Percentiles rank a stretch among this genome's conserved stretches.
phyloP scores from a whole-genome alignment of 1,284 basidiomycete genomes.

The Fomitiporia mediterranea region DNA sequence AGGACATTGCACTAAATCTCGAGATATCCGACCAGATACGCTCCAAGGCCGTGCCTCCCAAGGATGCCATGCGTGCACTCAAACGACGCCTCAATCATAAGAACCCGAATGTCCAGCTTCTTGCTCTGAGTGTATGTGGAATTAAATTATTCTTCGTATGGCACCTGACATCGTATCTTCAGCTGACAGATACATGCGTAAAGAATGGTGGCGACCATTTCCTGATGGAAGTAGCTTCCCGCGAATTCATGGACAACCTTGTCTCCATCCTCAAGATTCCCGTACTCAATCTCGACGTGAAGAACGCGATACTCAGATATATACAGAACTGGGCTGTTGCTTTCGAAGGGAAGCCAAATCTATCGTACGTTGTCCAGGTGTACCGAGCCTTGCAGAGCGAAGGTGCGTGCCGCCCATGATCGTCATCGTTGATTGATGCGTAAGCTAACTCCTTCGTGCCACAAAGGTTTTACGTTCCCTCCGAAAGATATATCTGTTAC shows the following conservation, averaged over 20 bases:
- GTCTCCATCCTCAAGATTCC: slow-evolving; percentile 77
- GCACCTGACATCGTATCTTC: slow-evolving; percentile 18
- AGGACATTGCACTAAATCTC: slow-evolving; percentile 92
- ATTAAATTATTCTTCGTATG: slow-evolving; percentile 13
- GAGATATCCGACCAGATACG: slow-evolving; percentile 97
- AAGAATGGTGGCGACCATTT: slow-evolving; percentile 99
- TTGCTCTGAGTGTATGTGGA: slow-evolving; percentile 73
- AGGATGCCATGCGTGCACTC: slow-evolving; percentile 85
- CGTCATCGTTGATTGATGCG: background rate
- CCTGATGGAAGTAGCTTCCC: slow-evolving; percentile 75
- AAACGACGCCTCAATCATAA: slow-evolving; percentile 86
- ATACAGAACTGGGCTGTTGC: slow-evolving; percentile 93
- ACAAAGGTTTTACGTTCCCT: slow-evolving; percentile 75
- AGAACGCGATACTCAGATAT: slow-evolving; percentile 71
- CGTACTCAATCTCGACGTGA: slow-evolving; percentile 76
- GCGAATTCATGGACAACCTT: slow-evolving; percentile 92
- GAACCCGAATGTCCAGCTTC: slow-evolving; percentile 94
- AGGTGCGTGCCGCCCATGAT: slow-evolving; percentile 44
- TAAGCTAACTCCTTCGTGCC: background rate
- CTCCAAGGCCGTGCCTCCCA: slow-evolving; percentile 82
- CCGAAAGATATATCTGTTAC: slow-evolving; percentile 66
- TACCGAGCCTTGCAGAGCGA: slow-evolving; percentile 76
- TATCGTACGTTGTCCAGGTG: slow-evolving; percentile 73
- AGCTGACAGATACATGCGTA: slow-evolving; percentile 91
- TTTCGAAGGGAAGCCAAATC: slow-evolving; percentile 76